Evolutionary conservation across 768 basidiomycete species (phyloP).

Genomic region (Pleurotus djamor): DNA sequence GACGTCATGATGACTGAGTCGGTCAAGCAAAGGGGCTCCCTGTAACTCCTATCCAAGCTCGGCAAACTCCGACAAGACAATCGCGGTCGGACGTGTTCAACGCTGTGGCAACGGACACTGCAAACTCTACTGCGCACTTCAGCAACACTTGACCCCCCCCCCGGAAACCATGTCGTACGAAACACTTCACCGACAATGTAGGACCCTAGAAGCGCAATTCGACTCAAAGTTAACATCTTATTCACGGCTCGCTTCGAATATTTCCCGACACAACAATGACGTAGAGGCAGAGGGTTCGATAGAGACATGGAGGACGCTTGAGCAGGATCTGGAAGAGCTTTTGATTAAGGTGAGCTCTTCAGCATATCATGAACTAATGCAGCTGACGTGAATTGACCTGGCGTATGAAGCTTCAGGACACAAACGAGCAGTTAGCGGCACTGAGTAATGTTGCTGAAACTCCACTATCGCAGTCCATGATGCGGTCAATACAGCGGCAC

Average conservation of each 20-base stretch:
- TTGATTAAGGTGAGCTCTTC: background rate
- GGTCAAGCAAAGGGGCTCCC: background rate
- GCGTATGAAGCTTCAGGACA: conserved; percentile 70
- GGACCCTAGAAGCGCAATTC: conserved; percentile 91
- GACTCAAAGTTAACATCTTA: conserved; percentile 91
- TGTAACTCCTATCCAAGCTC: background rate
- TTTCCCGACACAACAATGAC: conserved; percentile 54
- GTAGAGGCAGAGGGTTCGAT: conserved; percentile 69
- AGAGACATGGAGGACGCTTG: conserved; percentile 79
- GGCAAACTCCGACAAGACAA: background rate
- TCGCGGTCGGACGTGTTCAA: too few species aligned
- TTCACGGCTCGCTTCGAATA: conserved; percentile 75
- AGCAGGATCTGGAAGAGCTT: conserved; percentile 77
- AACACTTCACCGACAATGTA: conserved; percentile 84
- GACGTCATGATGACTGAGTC: background rate
- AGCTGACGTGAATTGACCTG: background rate
- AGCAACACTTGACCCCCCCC: background rate
- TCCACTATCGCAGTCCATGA: conserved; percentile 77
- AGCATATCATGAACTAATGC: too few species aligned
- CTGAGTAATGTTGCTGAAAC: conserved; percentile 63
- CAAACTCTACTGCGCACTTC: background rate
- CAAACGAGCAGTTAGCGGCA: conserved; percentile 73
- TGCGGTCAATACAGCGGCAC: conserved; percentile 88
- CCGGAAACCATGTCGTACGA: conserved; percentile 72
- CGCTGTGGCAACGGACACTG: too few species aligned